Evolutionary conservation across 305 asterid species (phyloP), one percentile per base, ranked within the genome.

Genomic region (Solanum chacoense): DNA sequence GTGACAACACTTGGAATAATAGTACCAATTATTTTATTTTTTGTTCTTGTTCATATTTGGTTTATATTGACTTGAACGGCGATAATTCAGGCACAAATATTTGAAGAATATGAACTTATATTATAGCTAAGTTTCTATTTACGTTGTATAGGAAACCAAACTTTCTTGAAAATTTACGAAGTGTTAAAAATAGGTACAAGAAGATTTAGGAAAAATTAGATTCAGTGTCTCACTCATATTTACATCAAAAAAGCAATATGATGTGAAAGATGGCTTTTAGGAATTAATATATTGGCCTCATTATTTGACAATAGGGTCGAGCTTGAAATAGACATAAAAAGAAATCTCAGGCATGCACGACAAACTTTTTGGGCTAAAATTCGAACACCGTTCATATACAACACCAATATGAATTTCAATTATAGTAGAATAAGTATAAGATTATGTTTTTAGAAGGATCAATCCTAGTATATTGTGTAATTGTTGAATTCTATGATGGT

Each of bases 241-340:
- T 31, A 55, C 74, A 55, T 50, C 5, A 50, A 31, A 20, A 16
- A 55, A 18, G 45, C 32, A 31, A 55, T 77, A n/a, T 84, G 87
- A 84, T 84, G 87, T 84, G 74, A 84, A 84, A 84, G 31, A 84
- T 83, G 87, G 63, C 87, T 84, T 84, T 84, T 42, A 22, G 74
- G 72, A 84, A 50, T 84, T 11, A 84, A 84, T 84, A 81, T 14
- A 84, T 11, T 31, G 73, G n/a, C 22, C 45, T 34, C 74, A 55
- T 55, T 55, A 55, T 31, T 84, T 50, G 74, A 84, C 87, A 31
- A 84, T 84, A 20, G 29, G 63, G 74, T 84, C 42, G 3, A 83
- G 45, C n/a, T 83, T 31, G 42, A 83, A 83, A 83, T 83, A 83
- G 42, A 50, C 73, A 50, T 83, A 0, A 50, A 31, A 50, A 16